A percentile compares a stretch with the other conserved stretches of the same genome.
These are phyloP conservation scores for Rhizopus arrhizus DNA, from an alignment of 371 early-diverging fungal species.

Conservation along the genomic window DNA sequence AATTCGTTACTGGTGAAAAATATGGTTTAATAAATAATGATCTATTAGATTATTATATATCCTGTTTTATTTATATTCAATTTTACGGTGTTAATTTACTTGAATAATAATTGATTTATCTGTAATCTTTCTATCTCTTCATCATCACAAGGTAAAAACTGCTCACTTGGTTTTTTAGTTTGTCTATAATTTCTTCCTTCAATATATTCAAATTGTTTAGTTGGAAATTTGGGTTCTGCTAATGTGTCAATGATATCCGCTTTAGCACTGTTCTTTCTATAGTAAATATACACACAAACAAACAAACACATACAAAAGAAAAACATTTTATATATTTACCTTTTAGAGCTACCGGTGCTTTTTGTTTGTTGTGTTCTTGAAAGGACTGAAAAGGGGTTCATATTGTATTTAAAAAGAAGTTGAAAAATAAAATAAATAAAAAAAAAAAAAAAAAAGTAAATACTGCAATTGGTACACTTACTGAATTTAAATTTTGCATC, in stretches of 20 bases:
- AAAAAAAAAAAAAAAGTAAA: conserved; percentile 3
- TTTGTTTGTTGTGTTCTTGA: conserved; percentile 20
- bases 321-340: not conserved
- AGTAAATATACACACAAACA: no score
- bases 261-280: not conserved
- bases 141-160: conserved; percentile 49
- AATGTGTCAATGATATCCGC: not conserved
- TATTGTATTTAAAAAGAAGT: not conserved
- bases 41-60: conserved; percentile 5
- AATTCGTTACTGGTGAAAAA: conserved; percentile 30
- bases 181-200: conserved; percentile 39
- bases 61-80: not conserved
- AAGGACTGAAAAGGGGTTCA: conserved; percentile 9
- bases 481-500: no score
- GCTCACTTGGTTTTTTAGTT: conserved; percentile 17
- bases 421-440: not conserved
- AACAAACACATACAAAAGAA: no score
- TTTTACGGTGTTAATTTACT: conserved; percentile 15
- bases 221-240: conserved; percentile 40
- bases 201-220: conserved; percentile 33
- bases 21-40: conserved; percentile 16
- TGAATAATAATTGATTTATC: conserved; percentile 37
- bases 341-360: conserved; percentile 6
- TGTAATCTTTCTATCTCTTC: conserved; percentile 49
- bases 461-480: not conserved